Evolutionary conservation across 2,329 filamentous ascomycete species (phyloP), one percentile per base, ranked within the genome.

Genomic region (Lachnellula occidentalis): DNA sequence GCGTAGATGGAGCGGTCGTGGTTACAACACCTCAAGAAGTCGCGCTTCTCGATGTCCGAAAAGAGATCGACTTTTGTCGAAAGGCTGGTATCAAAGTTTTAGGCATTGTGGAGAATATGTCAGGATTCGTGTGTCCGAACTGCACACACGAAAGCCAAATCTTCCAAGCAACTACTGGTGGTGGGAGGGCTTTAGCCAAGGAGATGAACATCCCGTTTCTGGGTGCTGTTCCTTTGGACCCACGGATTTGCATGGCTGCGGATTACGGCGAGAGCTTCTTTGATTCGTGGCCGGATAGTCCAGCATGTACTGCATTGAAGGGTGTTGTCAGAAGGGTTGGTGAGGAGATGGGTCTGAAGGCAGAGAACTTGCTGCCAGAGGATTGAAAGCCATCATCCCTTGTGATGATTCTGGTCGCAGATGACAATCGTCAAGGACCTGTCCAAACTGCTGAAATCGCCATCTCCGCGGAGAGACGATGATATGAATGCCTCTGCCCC

Each of bases 211-310:
- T 99, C 14, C 89, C 89, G 0, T 99, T 95, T 69, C 72, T 99
- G 24, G 94, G 94, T 1, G 81, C 88, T 12, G 92, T 99, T 12
- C 94, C 94, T 37, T 74, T 99, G 50, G 94, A 99, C 67, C 92
- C 94, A 3, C 78, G 92, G 58, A 96, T 99, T 62, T 89, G 94
- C 8, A 95, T 96, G 88, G 87, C 92, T 2, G 96, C 92, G 67
- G 94, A 99, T 71, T 96, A 89, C 71, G 94, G 95, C 5, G 94
- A 99, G 80, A 96, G 91, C 72, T 99, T 95, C 72, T 88, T 97
- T 67, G 92, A 97, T 67, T 86, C 85, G 22, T 99, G 90, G 71
- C 90, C 92, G 0, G 92, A 97, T 64, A 96, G 90, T 62, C 92
- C 94, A 34, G 92, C 94, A 1, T 95, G 90, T 66, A 76, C 79